Conservation (phyloP, 2,329 filamentous ascomycete genomes). For the Ophiosphaerella herpotricha region DNA sequence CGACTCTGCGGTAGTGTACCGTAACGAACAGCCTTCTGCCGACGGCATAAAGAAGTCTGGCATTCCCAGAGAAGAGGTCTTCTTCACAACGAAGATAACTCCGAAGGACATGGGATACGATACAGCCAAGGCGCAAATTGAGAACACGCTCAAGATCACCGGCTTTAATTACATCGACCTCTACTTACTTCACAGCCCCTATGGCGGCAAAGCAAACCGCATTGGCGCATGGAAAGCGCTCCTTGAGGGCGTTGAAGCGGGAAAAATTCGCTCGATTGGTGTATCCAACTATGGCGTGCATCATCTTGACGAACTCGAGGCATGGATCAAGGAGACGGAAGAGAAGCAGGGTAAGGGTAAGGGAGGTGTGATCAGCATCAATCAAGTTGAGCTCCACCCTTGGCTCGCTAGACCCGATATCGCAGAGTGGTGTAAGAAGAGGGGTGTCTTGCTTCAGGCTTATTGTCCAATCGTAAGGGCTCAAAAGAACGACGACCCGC, state of each 20-base stretch:
- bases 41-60: slow-evolving; percentile 63
- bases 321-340: slow-evolving; percentile 64
- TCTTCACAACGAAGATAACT: slow-evolving; percentile 74
- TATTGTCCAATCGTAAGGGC: slow-evolving; percentile 53
- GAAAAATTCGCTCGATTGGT: slow-evolving; percentile 58
- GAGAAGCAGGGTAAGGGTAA: slow-evolving; percentile 66
- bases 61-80: slow-evolving; percentile 64
- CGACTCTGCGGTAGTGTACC: slow-evolving; percentile 68
- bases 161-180: slow-evolving; percentile 71
- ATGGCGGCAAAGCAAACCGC: slow-evolving; percentile 55
- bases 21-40: slow-evolving; percentile 70
- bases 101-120: slow-evolving; percentile 61
- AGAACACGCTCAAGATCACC: slow-evolving; percentile 56
- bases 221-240: slow-evolving; percentile 60
- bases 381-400: slow-evolving; percentile 83
- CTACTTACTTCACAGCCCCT: slow-evolving; percentile 60
- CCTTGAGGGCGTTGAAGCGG: slow-evolving; percentile 57
- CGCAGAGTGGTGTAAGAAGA: slow-evolving; percentile 71
- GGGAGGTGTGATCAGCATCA: slow-evolving; percentile 76
- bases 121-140: slow-evolving; percentile 65
- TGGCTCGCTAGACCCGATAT: slow-evolving; percentile 84
- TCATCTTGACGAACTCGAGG: slow-evolving; percentile 59
- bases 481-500: slow-evolving; percentile 57
- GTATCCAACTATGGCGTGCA: slow-evolving; percentile 62
- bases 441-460: slow-evolving; percentile 54